These are phyloP conservation scores for Solanum hybrid DNA, from an alignment of 305 asterid species.

Conservation along the genomic window DNA sequence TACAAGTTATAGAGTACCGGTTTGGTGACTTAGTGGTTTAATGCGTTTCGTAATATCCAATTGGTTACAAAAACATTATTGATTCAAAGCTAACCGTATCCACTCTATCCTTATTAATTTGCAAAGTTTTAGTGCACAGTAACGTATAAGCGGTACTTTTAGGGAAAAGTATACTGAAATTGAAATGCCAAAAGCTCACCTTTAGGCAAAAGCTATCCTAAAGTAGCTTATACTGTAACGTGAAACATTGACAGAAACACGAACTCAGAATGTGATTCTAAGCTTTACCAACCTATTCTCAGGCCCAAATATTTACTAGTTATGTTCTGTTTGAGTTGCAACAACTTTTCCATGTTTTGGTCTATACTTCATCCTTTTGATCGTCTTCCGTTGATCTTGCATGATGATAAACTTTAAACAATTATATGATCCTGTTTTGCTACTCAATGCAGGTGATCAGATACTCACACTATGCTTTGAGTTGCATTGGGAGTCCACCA, in stretches of 20 bases:
- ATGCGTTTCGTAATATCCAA: not conserved
- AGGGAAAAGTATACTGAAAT: not conserved
- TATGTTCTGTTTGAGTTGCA: not conserved
- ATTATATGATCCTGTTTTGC: not conserved
- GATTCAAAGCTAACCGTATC: not conserved
- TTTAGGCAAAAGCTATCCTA: not conserved
- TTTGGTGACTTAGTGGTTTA: not conserved
- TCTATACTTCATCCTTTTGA: not conserved
- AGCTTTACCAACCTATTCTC: not conserved
- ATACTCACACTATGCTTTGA: constrained; percentile 64
- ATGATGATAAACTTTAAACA: not conserved
- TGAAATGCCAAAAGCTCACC: not conserved
- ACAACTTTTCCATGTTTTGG: not conserved
- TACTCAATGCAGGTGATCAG: constrained; percentile 51
- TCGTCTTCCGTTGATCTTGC: not conserved
- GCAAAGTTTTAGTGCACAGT: not conserved
- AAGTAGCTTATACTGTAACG: not conserved
- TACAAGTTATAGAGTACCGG: not conserved
- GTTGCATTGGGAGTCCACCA: constrained; percentile 54
- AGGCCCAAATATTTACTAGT: not conserved
- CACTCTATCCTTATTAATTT: not conserved
- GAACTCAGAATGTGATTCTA: not conserved
- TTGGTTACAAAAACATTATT: not conserved
- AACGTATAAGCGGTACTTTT: not conserved
- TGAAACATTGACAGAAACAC: not conserved